Base-by-base conservation (phyloP, 139 green algal species). In the Mesotaenium endlicherianum region DNA sequence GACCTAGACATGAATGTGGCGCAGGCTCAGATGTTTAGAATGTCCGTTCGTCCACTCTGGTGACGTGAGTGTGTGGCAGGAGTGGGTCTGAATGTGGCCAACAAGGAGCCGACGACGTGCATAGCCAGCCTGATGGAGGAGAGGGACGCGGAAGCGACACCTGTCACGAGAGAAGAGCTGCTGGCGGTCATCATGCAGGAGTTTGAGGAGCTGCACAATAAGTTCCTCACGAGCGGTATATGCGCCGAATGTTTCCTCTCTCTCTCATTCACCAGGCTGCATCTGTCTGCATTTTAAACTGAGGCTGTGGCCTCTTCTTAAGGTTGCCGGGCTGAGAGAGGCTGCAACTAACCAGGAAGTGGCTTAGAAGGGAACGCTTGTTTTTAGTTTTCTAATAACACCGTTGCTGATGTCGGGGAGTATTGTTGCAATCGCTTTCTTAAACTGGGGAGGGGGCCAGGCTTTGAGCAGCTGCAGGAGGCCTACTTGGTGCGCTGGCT, bases 61-160 rank as follows among this genome's bases (percentile, higher is more conserved):
- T 36, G 14, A 43, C 71, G 11, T 11, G 31, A 17, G 30, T 40
- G 3, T 8, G 55, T 81, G 6, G 34, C 81, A 87, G 81, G 95
- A 39, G 87, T 97, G 1, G 95, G 95, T 0, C 55, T 98, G 5
- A 98, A 98, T 80, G 88, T 98, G 11, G 82, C 79, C 80, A 98
- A 98, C 91, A 38, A 69, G 16, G 42, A 93, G 38, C 95, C 95
- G 31, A 98, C 94, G 67, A 97, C 93, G 20, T 98, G 95, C 79
- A 38, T 98, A 14, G 80, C 95, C 64, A 86, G 87, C 0, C 59
- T 98, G 4, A 44, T 97, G 20, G 16, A 57, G 3, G 36, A 45
- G 0, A 41, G 38, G 50, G 17, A 34, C 6, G 40, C 36, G 17
- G 17, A 85, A 0, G 71, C 31, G 70, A 0, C 41, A 17, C 31